phyloP scores from a whole-genome alignment of 1,139 yeast species.

The Pichia sp. region DNA sequence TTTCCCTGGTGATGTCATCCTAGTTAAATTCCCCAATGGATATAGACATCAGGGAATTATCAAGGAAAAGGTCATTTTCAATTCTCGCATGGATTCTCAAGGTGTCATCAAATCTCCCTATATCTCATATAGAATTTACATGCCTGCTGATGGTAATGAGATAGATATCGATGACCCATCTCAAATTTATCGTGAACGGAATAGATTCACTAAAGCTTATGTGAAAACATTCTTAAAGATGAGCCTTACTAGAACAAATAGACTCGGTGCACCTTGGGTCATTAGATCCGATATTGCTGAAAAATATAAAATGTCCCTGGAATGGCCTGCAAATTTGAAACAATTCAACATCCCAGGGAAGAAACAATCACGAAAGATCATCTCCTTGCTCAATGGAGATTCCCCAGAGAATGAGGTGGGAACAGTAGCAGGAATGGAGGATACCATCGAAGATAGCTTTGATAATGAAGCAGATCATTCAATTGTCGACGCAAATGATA shows the following conservation, averaged over 20 bases:
- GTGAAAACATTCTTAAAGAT: constrained; percentile 85
- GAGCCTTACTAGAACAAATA: constrained; percentile 72
- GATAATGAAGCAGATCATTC: neutral
- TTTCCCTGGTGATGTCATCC: constrained; percentile 85
- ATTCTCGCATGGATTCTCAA: constrained; percentile 35
- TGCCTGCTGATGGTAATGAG: constrained; percentile 13
- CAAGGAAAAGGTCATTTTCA: constrained; percentile 53
- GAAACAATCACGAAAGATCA: constrained; percentile 1
- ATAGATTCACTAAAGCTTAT: constrained; percentile 81
- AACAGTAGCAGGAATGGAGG: no score
- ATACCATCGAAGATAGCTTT: no score
- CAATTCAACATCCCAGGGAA: constrained; percentile 16
- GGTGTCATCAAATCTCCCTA: constrained; percentile 53
- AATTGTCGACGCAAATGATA: neutral
- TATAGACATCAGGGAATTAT: constrained; percentile 39
- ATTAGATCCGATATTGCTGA: constrained; percentile 72
- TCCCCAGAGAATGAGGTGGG: no score
- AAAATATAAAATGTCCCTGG: constrained; percentile 51
- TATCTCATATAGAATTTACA: constrained; percentile 59
- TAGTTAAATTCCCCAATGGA: constrained; percentile 37
- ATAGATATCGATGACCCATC: constrained; percentile 60
- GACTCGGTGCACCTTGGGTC: constrained; percentile 95
- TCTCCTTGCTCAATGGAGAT: no score
- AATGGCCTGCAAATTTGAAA: constrained; percentile 41
- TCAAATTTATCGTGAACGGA: constrained; percentile 74